Evolutionary conservation across 139 green algal genomes (phyloP), one percentile per base, ranked within the genome.

Genomic region (Medakamo hakoo): DNA sequence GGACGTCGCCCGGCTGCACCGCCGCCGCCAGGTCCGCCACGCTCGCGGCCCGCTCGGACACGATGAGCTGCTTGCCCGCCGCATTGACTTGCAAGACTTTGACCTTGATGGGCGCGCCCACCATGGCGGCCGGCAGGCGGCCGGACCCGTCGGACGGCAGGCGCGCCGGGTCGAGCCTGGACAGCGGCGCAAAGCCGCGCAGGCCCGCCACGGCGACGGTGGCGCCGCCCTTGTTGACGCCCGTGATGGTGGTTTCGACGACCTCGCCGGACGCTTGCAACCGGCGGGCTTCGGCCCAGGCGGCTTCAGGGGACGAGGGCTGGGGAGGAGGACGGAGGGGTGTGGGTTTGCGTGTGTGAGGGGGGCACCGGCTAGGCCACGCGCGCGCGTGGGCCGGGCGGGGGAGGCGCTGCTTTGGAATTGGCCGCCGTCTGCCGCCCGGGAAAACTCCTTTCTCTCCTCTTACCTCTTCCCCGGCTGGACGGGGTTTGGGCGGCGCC

Each of bases 21-120:
- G n/a, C 49, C 2, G 48, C 22, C 22, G 63, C 58, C 4, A 70
- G 65, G 29, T 75, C 60, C 2, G 74, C 77, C 60, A 81, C 68
- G 40, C 77, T 56, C 27, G 68, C 67, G 20, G 73, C 75, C 21
- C 67, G 59, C 55, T 70, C 66, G 3, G 64, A 62, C 3, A 80
- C 63, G 40, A 80, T 69, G 26, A 80, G 68, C 69, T 73, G 65
- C 29, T 27, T 3, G 0, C 29, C 22, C 19, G n/a, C 49, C 25
- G 25, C 24, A 40, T 57, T 0, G 29, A 73, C 72, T 48, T 82
- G 73, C n/a, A 69, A 73, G 31, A 85, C 31, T 63, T 78, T 76
- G 27, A 73, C 66, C 20, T 55, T 58, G 26, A 82, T 65, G 18
- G 32, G n/a, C 31, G 65, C 48, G 3, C 67, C 74, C 2, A 77